These are phyloP conservation scores for Clavispora phyllophila DNA, from an alignment of 805 yeast species.

Conservation along the genomic window DNA sequence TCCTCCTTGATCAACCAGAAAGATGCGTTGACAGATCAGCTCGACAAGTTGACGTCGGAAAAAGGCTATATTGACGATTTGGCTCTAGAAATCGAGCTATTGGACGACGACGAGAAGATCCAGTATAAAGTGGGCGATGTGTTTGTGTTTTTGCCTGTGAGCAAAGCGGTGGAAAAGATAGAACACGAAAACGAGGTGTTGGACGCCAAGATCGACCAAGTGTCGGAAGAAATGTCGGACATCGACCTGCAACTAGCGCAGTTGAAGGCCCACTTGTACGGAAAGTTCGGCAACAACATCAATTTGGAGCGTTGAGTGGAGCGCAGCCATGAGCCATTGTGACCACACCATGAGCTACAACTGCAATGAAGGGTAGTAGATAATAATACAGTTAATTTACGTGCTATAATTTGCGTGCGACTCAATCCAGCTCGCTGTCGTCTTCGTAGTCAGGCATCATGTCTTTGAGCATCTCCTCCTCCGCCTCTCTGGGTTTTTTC, in stretches of 20 bases:
- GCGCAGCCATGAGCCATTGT: too few species aligned
- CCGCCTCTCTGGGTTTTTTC: conserved; percentile 2
- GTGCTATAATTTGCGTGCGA: background rate
- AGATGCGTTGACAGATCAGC: conserved; percentile 48
- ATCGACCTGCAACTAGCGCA: conserved; percentile 51
- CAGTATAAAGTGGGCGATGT: conserved; percentile 80
- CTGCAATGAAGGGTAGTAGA: too few species aligned
- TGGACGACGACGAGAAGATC: conserved; percentile 67
- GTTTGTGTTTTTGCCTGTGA: conserved; percentile 65
- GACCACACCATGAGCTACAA: too few species aligned
- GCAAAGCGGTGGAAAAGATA: conserved; percentile 60
- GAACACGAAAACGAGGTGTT: conserved; percentile 57
- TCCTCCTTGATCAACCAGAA: conserved; percentile 74
- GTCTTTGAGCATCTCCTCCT: conserved; percentile 12
- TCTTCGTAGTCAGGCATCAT: conserved; percentile 19
- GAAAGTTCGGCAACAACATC: conserved; percentile 84
- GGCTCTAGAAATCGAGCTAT: conserved; percentile 74
- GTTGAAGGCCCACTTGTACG: conserved; percentile 73
- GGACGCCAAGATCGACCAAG: conserved; percentile 42
- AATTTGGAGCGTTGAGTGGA: conserved; percentile 64
- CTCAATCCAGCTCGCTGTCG: conserved; percentile 17
- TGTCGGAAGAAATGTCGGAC: conserved; percentile 44
- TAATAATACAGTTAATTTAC: too few species aligned
- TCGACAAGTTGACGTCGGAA: conserved; percentile 53
- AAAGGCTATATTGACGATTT: conserved; percentile 88